Evolutionary conservation across 139 green algal genomes (phyloP).

Genomic region (Gonium pectorale): DNA sequence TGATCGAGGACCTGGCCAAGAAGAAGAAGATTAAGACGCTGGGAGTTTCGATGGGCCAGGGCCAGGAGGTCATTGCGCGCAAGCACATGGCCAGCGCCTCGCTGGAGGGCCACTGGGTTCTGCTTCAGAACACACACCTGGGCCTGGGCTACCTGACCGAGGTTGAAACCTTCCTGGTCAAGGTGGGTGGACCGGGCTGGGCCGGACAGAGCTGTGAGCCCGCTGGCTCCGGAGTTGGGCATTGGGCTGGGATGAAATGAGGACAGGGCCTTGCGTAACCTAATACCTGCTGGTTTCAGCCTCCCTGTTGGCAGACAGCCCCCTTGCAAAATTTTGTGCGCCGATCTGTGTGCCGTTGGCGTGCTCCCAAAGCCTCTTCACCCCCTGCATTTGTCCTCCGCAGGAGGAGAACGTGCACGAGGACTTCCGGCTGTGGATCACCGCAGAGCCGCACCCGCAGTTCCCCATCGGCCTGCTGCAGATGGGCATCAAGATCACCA

Average conservation of each 20-base stretch:
- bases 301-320: no score
- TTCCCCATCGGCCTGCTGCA: slow-evolving; percentile 97
- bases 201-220: no score
- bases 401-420: slow-evolving; percentile 67
- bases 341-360: no score
- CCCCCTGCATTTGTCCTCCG: not conserved
- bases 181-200: slow-evolving; percentile 51
- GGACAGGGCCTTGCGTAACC: no score
- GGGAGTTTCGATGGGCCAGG: slow-evolving; percentile 93
- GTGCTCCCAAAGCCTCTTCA: no score
- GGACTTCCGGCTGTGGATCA: slow-evolving; percentile 95
- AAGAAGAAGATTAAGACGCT: slow-evolving; percentile 94
- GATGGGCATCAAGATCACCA: slow-evolving; percentile 93
- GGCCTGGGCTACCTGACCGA: slow-evolving; percentile 91
- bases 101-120: slow-evolving; percentile 93
- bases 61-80: slow-evolving; percentile 90
- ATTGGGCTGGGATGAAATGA: no score
- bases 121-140: slow-evolving; percentile 98
- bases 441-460: slow-evolving; percentile 88
- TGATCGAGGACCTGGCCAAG: slow-evolving; percentile 95
- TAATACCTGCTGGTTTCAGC: no score
- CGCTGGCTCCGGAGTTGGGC: no score
- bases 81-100: slow-evolving; percentile 89
- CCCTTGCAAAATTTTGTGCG: no score
- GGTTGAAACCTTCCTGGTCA: slow-evolving; percentile 85